Conservation (phyloP, 2,329 filamentous ascomycete genomes). For the Stemphylium vesicarium region DNA sequence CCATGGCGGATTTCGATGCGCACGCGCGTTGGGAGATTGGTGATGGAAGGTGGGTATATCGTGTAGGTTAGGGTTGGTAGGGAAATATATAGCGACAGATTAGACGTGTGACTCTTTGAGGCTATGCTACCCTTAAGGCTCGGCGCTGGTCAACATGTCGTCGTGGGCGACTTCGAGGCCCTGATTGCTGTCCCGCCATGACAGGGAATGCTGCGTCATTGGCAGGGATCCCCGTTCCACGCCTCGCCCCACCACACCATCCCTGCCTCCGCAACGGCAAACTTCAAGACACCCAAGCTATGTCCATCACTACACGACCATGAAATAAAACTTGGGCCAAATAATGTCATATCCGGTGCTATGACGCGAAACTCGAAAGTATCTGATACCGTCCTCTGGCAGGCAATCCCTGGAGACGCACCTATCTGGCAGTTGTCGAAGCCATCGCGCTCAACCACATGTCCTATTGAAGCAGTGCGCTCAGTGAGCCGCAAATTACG, state of each 20-base stretch:
- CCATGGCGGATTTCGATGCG: slow-evolving; percentile 23
- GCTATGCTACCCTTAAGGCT: slow-evolving; percentile 18
- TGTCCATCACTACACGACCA: too few species aligned
- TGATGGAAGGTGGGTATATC: neutral
- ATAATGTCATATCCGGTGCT: neutral
- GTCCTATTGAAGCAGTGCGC: too few species aligned
- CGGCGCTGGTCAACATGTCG: slow-evolving; percentile 30
- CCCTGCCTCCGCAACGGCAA: neutral
- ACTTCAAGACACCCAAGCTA: neutral
- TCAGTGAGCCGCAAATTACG: too few species aligned
- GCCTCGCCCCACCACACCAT: neutral
- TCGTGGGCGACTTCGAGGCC: slow-evolving; percentile 28
- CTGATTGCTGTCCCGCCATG: slow-evolving; percentile 27
- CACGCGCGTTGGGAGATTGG: neutral
- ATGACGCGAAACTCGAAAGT: too few species aligned
- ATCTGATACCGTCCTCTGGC: too few species aligned
- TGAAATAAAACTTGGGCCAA: neutral
- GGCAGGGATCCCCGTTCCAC: slow-evolving; percentile 32
- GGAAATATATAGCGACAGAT: slow-evolving; percentile 1
- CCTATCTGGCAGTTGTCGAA: too few species aligned
- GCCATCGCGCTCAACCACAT: too few species aligned
- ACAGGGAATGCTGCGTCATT: slow-evolving; percentile 35
- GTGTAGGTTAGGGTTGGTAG: neutral
- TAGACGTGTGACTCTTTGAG: slow-evolving; percentile 7
- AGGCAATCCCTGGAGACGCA: too few species aligned